These are phyloP conservation scores for Chlorella sp. DNA, from an alignment of 139 green algal species.

Conservation along the genomic window DNA sequence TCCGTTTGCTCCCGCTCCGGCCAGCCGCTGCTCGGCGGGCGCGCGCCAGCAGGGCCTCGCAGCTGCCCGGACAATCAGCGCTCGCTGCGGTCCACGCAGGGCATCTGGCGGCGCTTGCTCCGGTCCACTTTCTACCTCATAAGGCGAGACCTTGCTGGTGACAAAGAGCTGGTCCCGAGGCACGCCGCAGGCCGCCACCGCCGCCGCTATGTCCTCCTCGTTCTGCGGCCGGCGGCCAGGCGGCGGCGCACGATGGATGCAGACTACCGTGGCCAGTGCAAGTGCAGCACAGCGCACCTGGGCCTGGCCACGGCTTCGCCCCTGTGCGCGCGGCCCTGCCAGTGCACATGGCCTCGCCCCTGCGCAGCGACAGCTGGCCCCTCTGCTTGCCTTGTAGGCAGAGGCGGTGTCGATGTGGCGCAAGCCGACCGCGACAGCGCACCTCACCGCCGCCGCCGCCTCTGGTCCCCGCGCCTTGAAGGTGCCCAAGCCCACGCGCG, in stretches of 20 bases:
- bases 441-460: constrained; percentile 36
- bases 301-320: too few species aligned
- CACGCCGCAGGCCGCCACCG: constrained; percentile 28
- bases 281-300: too few species aligned
- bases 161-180: constrained; percentile 47
- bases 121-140: constrained; percentile 5
- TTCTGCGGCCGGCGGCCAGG: constrained; percentile 13
- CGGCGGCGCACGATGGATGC: not conserved
- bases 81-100: too few species aligned
- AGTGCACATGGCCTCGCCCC: too few species aligned
- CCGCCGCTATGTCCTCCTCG: constrained; percentile 32
- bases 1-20: too few species aligned
- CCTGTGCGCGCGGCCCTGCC: too few species aligned
- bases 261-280: too few species aligned
- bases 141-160: constrained; percentile 49
- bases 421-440: constrained; percentile 48
- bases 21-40: too few species aligned
- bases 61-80: too few species aligned
- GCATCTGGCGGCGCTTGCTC: not conserved
- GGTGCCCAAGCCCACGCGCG: constrained; percentile 62
- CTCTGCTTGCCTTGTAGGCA: constrained; percentile 19
- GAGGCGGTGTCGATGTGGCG: constrained; percentile 72
- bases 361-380: too few species aligned
- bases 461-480: constrained; percentile 45
- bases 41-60: too few species aligned